A percentile compares a stretch with the other conserved stretches of the same genome.
Evolutionary conservation across 805 yeast genomes (phyloP).

Genomic region (Brettanomyces custersianus): DNA sequence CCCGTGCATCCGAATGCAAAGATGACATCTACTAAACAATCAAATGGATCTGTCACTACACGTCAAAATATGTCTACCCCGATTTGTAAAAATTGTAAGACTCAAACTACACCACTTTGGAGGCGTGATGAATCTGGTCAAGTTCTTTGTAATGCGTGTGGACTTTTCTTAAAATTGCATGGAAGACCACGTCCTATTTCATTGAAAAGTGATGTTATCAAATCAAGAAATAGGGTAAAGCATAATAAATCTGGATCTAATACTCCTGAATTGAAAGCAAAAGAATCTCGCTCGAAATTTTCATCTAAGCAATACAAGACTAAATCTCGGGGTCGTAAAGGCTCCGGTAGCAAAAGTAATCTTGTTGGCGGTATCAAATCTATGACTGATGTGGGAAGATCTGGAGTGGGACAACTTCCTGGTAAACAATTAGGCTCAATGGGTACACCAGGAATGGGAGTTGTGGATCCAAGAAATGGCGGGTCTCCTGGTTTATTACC

Average conservation of each 20-base stretch:
- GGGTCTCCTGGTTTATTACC: conserved; percentile 32
- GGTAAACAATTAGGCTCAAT: neutral
- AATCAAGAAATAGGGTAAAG: conserved; percentile 79
- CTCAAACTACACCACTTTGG: conserved; percentile 93
- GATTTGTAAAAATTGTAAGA: conserved; percentile 81
- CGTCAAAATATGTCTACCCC: conserved; percentile 57
- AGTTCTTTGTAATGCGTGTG: conserved; percentile 92
- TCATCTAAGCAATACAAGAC: conserved; percentile 31
- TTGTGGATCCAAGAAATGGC: neutral
- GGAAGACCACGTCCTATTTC: conserved; percentile 91
- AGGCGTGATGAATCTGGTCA: conserved; percentile 87
- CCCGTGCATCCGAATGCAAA: conserved; percentile 52
- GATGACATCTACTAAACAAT: conserved; percentile 43
- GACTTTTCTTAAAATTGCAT: conserved; percentile 78
- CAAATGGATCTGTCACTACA: conserved; percentile 57
- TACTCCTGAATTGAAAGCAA: conserved; percentile 49
- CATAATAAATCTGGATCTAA: conserved; percentile 41
- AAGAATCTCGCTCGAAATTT: conserved; percentile 29
- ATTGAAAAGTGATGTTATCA: conserved; percentile 85
- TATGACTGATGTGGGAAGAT: neutral
- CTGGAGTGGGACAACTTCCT: neutral
- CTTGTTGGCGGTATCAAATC: too few relatives aligned
- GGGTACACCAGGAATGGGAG: neutral
- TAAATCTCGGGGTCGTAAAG: conserved; percentile 12
- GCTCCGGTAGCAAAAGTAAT: neutral